These are phyloP conservation scores for Beta corolliflora DNA, from an alignment of 179 eudicot species.

Conservation along the genomic window DNA sequence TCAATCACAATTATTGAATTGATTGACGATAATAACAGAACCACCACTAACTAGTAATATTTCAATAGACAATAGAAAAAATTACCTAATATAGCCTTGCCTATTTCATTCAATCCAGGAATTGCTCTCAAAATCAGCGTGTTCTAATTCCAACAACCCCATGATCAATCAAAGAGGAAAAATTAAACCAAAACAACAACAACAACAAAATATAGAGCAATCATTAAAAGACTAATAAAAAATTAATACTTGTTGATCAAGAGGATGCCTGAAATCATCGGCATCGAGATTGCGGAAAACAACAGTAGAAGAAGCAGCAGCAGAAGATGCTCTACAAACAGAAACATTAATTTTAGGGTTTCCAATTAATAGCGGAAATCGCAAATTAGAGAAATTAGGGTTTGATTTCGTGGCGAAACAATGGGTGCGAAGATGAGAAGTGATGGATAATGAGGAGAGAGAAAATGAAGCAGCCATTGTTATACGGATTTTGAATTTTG, in stretches of 20 bases:
- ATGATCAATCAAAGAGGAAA: constrained; percentile 11
- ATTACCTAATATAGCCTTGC: constrained; percentile 80
- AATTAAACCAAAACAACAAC: background rate
- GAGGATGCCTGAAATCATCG: constrained; percentile 93
- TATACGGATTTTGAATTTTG: background rate
- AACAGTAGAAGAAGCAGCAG: constrained; percentile 34
- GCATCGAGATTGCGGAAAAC: constrained; percentile 81
- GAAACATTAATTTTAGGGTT: constrained; percentile 28
- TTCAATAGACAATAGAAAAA: background rate
- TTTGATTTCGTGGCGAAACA: constrained; percentile 26
- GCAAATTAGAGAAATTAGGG: constrained; percentile 23
- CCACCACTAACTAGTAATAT: background rate
- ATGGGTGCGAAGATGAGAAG: constrained; percentile 22
- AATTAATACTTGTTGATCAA: constrained; percentile 68
- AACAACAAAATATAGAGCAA: background rate
- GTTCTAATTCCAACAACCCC: constrained; percentile 45
- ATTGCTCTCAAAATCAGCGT: constrained; percentile 85
- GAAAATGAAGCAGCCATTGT: constrained; percentile 48
- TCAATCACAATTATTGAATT: background rate
- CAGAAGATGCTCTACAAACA: constrained; percentile 41
- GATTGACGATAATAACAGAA: background rate
- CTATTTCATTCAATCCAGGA: constrained; percentile 84
- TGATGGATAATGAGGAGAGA: constrained; percentile 32
- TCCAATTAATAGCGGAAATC: constrained; percentile 18
- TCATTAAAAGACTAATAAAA: too few relatives aligned